These are phyloP conservation scores for Ottelia alismoides DNA, from an alignment of 106 monocot genomes.

Conservation along the genomic window DNA sequence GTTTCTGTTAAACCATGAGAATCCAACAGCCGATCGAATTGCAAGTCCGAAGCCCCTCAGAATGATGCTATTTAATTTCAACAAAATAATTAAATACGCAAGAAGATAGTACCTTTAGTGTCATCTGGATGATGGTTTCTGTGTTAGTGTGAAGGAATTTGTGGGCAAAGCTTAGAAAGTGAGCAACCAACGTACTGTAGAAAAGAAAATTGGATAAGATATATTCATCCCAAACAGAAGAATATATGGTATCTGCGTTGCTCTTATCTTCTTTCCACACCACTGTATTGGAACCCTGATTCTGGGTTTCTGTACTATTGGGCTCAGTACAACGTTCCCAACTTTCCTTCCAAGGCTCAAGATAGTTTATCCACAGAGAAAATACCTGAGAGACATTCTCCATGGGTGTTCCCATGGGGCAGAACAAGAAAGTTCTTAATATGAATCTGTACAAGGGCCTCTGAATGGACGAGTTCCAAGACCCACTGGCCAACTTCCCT, in stretches of 20 bases:
- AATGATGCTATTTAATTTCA: too few species aligned
- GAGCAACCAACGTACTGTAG: conserved; percentile 68
- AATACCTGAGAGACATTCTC: conserved; percentile 71
- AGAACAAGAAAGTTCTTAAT: conserved; percentile 70
- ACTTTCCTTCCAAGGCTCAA: conserved; percentile 64
- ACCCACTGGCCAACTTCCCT: conserved; percentile 9
- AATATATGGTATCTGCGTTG: too few species aligned
- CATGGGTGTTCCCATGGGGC: conserved; percentile 58
- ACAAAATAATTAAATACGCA: too few species aligned
- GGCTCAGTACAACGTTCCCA: conserved; percentile 39
- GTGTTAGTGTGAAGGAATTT: conserved; percentile 68
- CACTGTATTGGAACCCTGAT: too few species aligned
- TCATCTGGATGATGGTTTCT: conserved; percentile 47
- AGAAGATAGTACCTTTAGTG: conserved; percentile 70
- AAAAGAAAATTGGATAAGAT: conserved; percentile 76
- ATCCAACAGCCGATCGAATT: too few species aligned
- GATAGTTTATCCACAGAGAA: conserved; percentile 50
- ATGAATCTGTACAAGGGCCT: conserved; percentile 89
- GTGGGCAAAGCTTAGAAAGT: conserved; percentile 91
- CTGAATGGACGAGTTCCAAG: conserved; percentile 61
- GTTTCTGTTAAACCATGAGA: too few species aligned
- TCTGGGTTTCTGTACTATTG: too few species aligned
- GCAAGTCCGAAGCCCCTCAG: too few species aligned
- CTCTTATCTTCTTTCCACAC: too few species aligned
- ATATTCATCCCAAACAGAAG: conserved; percentile 51